Percentiles rank a stretch among this genome's conserved stretches.
phyloP scores from a whole-genome alignment of 2,329 filamentous ascomycete species.

The Colletotrichum sp. region DNA sequence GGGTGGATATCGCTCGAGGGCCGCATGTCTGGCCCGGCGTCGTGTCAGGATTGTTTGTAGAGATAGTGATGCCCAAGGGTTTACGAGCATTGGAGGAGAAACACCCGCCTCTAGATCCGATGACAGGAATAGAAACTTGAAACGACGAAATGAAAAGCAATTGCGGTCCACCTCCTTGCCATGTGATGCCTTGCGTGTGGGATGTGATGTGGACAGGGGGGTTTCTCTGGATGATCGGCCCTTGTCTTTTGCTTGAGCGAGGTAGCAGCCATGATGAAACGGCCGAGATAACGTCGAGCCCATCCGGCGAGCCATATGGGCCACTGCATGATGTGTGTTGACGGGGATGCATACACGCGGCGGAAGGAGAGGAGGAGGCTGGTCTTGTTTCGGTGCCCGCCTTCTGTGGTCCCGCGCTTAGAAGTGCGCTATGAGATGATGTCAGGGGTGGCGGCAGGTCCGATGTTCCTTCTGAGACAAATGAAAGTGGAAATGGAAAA shows the following conservation, averaged over 20 bases:
- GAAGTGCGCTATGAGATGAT: neutral
- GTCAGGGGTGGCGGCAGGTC: neutral
- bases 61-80: neutral
- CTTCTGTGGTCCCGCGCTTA: neutral
- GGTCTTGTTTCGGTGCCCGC: neutral
- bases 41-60: neutral
- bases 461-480: neutral
- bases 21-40: neutral
- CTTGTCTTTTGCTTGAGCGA: neutral
- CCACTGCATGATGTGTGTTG: neutral
- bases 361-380: neutral
- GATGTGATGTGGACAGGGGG: neutral
- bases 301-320: neutral
- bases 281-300: neutral
- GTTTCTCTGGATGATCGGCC: neutral
- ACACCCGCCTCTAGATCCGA: neutral
- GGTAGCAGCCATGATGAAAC: neutral
- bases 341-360: neutral
- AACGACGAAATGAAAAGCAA: neutral
- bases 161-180: neutral
- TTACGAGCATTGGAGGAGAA: neutral
- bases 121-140: constrained; percentile 4
- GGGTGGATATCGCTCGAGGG: neutral
- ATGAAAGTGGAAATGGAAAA: neutral
- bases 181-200: neutral